phyloP scores from a whole-genome alignment of 73 alveolate genomes.

The Blepharisma japonicum region DNA sequence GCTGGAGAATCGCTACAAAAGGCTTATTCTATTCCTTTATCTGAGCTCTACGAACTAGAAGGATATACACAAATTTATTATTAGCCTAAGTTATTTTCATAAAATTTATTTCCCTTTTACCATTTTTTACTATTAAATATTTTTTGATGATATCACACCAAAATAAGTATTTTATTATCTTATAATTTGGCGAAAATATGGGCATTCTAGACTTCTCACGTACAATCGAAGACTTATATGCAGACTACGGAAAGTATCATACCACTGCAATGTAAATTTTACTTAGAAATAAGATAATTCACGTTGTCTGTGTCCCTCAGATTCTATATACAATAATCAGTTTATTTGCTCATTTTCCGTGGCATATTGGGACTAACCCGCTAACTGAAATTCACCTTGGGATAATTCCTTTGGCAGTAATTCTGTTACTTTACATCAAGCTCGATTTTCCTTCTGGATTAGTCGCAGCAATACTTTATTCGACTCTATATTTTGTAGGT shows the following conservation, averaged over 20 bases:
- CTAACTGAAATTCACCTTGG: slow-evolving; percentile 20
- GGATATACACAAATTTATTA: too few relatives aligned
- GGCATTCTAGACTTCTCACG: neutral
- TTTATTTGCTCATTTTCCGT: slow-evolving; percentile 13
- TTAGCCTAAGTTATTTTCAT: too few relatives aligned
- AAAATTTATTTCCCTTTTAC: too few relatives aligned
- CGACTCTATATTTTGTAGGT: neutral
- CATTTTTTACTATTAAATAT: too few relatives aligned
- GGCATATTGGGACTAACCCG: neutral
- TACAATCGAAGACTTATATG: neutral
- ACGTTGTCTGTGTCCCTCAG: slow-evolving; percentile 30
- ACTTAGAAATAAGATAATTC: slow-evolving; percentile 32
- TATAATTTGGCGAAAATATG: neutral
- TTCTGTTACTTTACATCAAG: slow-evolving; percentile 10
- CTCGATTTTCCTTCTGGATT: slow-evolving; percentile 22
- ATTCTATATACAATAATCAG: slow-evolving; percentile 14
- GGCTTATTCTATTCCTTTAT: neutral
- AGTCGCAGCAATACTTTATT: neutral
- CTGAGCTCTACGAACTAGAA: too few relatives aligned
- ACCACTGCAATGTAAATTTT: neutral
- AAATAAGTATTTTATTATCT: too few relatives aligned
- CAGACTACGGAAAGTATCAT: slow-evolving; percentile 26
- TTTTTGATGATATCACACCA: too few relatives aligned
- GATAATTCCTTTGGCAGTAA: neutral
- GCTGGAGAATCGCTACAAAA: neutral